Base-by-base conservation (phyloP, 495 filamentous ascomycete species). In the Neurospora sp. region DNA sequence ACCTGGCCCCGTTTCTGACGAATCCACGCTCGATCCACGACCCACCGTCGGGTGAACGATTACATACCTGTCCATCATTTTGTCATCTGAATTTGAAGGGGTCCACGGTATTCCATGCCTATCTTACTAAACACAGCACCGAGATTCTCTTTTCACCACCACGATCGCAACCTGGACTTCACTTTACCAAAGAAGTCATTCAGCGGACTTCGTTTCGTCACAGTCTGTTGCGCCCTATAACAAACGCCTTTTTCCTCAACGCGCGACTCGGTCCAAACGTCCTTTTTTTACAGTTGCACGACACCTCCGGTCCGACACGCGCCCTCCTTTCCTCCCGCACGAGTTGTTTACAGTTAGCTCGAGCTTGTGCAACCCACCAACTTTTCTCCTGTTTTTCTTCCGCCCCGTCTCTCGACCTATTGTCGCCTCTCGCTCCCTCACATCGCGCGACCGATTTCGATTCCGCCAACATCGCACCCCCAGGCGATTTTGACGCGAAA, bases 401-500 rank as follows among this genome's bases (percentile, higher is more conserved):
- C 53, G 5, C 22, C 53, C 53, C 14, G 12, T 16, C 14, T 65
- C 53, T 16, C 53, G 27, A 65, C 53, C 27, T 35, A 65, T 18
- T 37, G 11, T 65, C 53, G 14, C 27, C 12, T 65, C 22, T 27
- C 14, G 6, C 31, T 65, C 27, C 27, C 7, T 65, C 27, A 8
- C 12, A 65, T 16, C 53, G 27, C 53, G 14, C 53, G 27, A 65
- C 53, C 53, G 53, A 65, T 8, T 18, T 65, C 53, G 53, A 61
- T 27, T 35, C 1, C 53, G 22, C 22, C 53, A 65, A 37, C 53
- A 14, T 65, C 68, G 39, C 69, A 46, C 35, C 68, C 68, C 44
- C 71, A 70, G 61, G 53, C 72, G 48, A 71, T 80, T 79, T 79
- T 75, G 75, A 75, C 76, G 71, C 72, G 69, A 71, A 46, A 48